Conservation (phyloP, 306 rosid species). For the Quercus ilex region DNA sequence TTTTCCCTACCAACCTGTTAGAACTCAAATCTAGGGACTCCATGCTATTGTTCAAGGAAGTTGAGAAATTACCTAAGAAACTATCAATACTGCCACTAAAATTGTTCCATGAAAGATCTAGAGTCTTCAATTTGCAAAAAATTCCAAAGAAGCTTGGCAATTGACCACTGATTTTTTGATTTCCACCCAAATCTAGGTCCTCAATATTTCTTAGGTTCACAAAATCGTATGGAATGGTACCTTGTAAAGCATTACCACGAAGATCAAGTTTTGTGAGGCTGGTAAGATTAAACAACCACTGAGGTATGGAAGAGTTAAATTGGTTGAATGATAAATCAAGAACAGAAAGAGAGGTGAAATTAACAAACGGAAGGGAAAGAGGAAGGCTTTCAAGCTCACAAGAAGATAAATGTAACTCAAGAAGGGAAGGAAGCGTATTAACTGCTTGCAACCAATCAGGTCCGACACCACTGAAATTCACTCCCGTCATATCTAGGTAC, state of each 20-base stretch:
- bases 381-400: no score
- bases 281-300: conserved; percentile 19
- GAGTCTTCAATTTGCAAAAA: not conserved
- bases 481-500: no score
- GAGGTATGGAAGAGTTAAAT: conserved; percentile 2
- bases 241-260: conserved; percentile 2
- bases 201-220: conserved; percentile 1
- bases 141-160: conserved; percentile 6
- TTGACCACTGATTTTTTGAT: not conserved
- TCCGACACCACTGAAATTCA: no score
- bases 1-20: not conserved
- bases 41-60: not conserved
- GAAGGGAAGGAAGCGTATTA: no score
- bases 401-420: no score
- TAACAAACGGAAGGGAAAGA: no score
- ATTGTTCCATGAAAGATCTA: not conserved
- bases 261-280: conserved; percentile 11
- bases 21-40: not conserved
- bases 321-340: conserved; percentile 15
- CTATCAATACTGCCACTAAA: not conserved
- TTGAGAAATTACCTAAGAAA: not conserved
- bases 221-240: conserved; percentile 3
- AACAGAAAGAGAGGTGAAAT: not conserved
- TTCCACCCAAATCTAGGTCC: not conserved
- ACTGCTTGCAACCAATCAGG: no score